Evolutionary conservation across 108 stramenopile species (phyloP).

Genomic region (Pinguiococcus pyrenoidosus): DNA sequence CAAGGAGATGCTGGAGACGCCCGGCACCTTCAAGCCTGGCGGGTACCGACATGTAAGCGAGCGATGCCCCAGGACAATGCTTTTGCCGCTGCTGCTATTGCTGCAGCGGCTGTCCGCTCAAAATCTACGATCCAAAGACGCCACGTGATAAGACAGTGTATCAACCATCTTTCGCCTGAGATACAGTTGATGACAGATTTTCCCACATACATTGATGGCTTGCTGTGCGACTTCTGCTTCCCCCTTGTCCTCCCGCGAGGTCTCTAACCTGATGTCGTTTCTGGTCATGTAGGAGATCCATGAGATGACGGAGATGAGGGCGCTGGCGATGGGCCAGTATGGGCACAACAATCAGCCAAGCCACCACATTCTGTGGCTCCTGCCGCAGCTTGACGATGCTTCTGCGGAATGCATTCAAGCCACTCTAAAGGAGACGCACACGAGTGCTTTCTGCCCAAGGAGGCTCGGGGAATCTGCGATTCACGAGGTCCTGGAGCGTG

Average conservation of each 20-base stretch:
- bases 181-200: too few species aligned
- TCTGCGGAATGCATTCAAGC: not conserved
- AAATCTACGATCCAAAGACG: too few species aligned
- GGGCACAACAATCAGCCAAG: constrained; percentile 31
- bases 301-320: constrained; percentile 29
- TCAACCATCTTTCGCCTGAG: too few species aligned
- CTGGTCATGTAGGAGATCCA: constrained; percentile 22
- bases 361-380: constrained; percentile 22
- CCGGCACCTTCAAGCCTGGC: not conserved
- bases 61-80: not conserved
- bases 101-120: too few species aligned
- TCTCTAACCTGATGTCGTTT: too few species aligned
- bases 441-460: too few species aligned
- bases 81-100: too few species aligned
- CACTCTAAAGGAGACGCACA: not conserved
- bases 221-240: too few species aligned
- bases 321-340: constrained; percentile 25
- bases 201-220: too few species aligned
- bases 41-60: not conserved
- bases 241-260: too few species aligned
- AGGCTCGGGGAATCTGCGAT: too few species aligned
- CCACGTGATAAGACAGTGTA: too few species aligned
- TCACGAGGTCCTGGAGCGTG: not conserved
- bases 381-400: constrained; percentile 9
- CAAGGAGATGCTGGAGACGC: not conserved